Evolutionary conservation across 1,284 basidiomycete genomes (phyloP).

Genomic region (Sanghuangporus weigelae): DNA sequence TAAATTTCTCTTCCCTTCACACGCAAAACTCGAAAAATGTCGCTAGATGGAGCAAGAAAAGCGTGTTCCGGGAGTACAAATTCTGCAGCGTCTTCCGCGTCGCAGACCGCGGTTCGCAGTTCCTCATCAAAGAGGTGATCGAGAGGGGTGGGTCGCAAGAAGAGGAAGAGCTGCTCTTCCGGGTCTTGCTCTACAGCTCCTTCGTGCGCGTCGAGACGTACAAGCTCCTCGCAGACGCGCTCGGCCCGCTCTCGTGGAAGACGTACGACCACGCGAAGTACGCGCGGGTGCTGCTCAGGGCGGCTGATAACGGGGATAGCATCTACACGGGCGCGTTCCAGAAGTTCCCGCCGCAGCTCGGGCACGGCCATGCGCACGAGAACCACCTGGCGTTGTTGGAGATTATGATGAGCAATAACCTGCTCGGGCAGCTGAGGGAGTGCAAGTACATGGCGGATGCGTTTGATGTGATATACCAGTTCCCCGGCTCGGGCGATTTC

Average conservation of each 20-base stretch:
- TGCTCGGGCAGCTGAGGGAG: conserved; percentile 37
- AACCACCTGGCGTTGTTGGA: conserved; percentile 55
- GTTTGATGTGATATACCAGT: conserved; percentile 48
- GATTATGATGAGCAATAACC: conserved; percentile 43
- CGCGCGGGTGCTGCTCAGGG: conserved; percentile 37
- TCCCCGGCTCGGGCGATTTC: conserved; percentile 58
- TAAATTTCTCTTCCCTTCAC: neutral
- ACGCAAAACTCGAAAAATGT: too few relatives aligned
- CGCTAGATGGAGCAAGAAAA: conserved; percentile 60
- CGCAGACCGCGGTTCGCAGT: conserved; percentile 55
- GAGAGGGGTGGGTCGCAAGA: conserved; percentile 56
- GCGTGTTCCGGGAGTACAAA: conserved; percentile 39
- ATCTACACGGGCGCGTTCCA: conserved; percentile 64
- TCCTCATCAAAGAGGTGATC: conserved; percentile 52
- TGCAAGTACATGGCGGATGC: conserved; percentile 48
- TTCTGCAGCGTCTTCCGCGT: conserved; percentile 64
- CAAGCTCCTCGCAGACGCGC: conserved; percentile 40
- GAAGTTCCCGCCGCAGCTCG: conserved; percentile 52
- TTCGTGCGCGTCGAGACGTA: conserved; percentile 61
- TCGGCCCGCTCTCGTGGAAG: conserved; percentile 50
- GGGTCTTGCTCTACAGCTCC: conserved; percentile 53
- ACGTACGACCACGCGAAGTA: conserved; percentile 45
- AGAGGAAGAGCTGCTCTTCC: conserved; percentile 50
- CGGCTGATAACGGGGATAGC: conserved; percentile 31
- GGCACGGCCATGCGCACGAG: conserved; percentile 37